A percentile compares a stretch with the other conserved stretches of the same genome.
Conservation (phyloP, 495 filamentous ascomycete genomes). For the Tuber indicum region DNA sequence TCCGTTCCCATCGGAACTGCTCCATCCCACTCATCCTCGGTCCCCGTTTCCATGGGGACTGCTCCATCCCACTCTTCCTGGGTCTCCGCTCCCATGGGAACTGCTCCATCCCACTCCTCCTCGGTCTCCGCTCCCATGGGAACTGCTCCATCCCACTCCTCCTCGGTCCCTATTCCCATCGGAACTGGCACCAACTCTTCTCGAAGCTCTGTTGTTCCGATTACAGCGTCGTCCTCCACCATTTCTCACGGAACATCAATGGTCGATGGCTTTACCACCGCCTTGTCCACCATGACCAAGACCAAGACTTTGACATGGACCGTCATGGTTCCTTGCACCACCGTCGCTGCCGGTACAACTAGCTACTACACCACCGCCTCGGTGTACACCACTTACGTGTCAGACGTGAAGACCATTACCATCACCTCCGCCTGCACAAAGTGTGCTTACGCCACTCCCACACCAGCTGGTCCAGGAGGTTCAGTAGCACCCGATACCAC, state of each 20-base stretch:
- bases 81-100: too few species aligned
- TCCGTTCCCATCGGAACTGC: too few species aligned
- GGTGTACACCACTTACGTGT: slow-evolving; percentile 16
- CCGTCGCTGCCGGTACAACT: neutral
- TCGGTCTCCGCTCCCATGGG: neutral
- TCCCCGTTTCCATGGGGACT: too few species aligned
- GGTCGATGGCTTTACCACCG: slow-evolving; percentile 1
- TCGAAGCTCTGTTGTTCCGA: neutral
- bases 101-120: too few species aligned
- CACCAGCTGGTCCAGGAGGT: slow-evolving; percentile 5
- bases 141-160: neutral
- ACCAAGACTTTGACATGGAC: slow-evolving; percentile 29
- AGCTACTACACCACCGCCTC: slow-evolving; percentile 30
- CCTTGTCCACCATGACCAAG: slow-evolving; percentile 6
- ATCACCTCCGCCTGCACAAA: slow-evolving; percentile 10
- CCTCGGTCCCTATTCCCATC: neutral
- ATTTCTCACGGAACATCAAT: neutral
- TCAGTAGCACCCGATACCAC: neutral
- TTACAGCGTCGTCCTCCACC: neutral
- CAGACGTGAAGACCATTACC: slow-evolving; percentile 16
- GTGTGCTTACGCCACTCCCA: slow-evolving; percentile 7
- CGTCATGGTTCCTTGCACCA: slow-evolving; percentile 24
- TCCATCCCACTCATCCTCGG: too few species aligned
- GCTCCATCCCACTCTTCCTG: too few species aligned
- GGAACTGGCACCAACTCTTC: neutral